These are phyloP conservation scores for Blumeria hordei DNA, from an alignment of 2,329 filamentous ascomycete genomes.

Conservation along the genomic window DNA sequence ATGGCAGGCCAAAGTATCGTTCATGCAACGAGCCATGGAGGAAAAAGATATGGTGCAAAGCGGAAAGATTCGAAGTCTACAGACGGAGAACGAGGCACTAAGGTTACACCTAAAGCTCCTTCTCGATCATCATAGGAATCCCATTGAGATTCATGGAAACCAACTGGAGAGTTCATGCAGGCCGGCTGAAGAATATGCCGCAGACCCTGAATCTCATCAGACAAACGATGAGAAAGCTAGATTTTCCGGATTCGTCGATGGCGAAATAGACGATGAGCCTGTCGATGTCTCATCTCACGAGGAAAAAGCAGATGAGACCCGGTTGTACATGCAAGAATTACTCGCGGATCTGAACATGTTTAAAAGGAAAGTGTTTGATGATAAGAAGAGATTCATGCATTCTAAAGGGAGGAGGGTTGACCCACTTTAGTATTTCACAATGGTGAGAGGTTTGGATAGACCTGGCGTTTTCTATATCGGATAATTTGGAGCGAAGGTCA, in stretches of 20 bases:
- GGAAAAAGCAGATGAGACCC: conserved; percentile 37
- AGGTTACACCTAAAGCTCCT: conserved; percentile 72
- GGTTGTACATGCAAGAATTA: conserved; percentile 66
- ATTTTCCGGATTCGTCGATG: not conserved
- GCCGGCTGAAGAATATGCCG: conserved; percentile 17
- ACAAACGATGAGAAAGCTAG: not conserved
- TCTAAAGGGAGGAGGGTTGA: no score
- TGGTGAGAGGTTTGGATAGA: no score
- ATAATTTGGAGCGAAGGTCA: no score
- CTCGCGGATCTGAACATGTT: conserved; percentile 60
- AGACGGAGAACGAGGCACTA: conserved; percentile 75
- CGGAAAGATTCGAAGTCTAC: conserved; percentile 75
- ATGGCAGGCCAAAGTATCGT: conserved; percentile 72
- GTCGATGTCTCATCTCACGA: conserved; percentile 25
- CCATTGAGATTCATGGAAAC: conserved; percentile 34
- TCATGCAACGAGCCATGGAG: conserved; percentile 91
- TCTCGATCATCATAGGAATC: conserved; percentile 69
- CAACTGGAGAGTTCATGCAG: conserved; percentile 10
- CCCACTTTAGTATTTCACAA: no score
- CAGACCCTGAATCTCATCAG: not conserved
- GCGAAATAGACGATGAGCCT: conserved; percentile 27
- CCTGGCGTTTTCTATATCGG: no score
- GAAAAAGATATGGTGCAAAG: conserved; percentile 76
- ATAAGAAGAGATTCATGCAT: conserved; percentile 36
- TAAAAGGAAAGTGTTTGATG: conserved; percentile 66